Evolutionary conservation across 495 filamentous ascomycete genomes (phyloP).

Genomic region (Podospora pseudoanserina): DNA sequence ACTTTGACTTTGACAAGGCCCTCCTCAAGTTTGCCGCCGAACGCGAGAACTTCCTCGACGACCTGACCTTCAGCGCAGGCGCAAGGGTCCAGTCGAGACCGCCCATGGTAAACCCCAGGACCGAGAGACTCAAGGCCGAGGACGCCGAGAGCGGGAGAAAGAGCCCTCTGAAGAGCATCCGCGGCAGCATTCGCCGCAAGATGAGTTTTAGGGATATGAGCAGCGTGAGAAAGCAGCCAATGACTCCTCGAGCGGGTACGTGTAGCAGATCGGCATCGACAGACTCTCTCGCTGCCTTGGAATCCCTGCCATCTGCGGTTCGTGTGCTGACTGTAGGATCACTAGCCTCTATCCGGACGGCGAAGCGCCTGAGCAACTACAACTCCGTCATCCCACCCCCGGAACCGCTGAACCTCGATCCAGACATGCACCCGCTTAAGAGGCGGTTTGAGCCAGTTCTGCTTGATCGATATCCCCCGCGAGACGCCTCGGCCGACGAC

Average conservation of each 20-base stretch:
- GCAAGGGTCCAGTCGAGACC: conserved; percentile 66
- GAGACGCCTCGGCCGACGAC: conserved; percentile 73
- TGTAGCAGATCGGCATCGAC: conserved; percentile 12
- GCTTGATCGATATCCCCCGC: conserved; percentile 87
- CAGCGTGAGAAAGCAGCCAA: conserved; percentile 84
- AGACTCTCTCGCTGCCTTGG: conserved; percentile 22
- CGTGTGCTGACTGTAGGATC: conserved; percentile 23
- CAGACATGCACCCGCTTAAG: conserved; percentile 94
- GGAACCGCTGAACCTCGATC: conserved; percentile 80
- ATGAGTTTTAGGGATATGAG: conserved; percentile 92
- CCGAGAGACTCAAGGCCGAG: conserved; percentile 77
- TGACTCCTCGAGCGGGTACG: conserved; percentile 71
- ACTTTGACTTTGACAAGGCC: conserved; percentile 90
- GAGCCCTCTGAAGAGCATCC: conserved; percentile 51
- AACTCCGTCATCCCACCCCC: conserved; percentile 96
- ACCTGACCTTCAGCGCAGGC: conserved; percentile 85
- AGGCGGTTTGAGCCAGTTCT: conserved; percentile 91
- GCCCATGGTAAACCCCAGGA: conserved; percentile 68
- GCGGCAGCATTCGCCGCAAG: conserved; percentile 77
- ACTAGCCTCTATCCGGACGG: conserved; percentile 82
- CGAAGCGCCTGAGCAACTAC: conserved; percentile 89
- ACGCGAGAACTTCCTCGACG: conserved; percentile 87
- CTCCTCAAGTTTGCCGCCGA: conserved; percentile 91
- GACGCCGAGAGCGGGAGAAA: conserved; percentile 53
- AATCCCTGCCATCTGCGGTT: conserved; percentile 7